These are phyloP conservation scores for Carnegiea gigantea DNA, from an alignment of 179 eudicot genomes.

Conservation along the genomic window DNA sequence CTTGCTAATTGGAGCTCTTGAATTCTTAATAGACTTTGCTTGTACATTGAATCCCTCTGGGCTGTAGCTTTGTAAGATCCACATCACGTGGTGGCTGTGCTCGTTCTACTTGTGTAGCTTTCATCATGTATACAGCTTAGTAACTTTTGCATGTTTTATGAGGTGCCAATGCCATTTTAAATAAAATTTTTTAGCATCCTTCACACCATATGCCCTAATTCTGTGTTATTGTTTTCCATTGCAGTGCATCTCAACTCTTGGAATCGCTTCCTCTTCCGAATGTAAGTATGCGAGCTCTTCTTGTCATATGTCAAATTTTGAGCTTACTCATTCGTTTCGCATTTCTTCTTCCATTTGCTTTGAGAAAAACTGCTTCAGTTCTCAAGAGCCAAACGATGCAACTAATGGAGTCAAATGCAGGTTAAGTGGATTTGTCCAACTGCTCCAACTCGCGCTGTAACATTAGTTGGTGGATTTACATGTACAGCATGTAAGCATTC, in stretches of 20 bases:
- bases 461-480: slow-evolving; percentile 73
- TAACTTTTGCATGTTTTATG: not conserved
- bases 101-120: not conserved
- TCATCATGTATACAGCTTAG: not conserved
- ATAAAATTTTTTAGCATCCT: not conserved
- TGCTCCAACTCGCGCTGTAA: slow-evolving; percentile 81
- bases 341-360: not conserved
- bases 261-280: slow-evolving; percentile 82
- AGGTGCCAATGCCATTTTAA: not conserved
- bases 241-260: slow-evolving; percentile 67
- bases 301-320: not conserved
- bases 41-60: no score
- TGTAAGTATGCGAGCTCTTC: slow-evolving; percentile 50
- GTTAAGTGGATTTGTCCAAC: slow-evolving; percentile 93
- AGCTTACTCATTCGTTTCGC: slow-evolving; percentile 4
- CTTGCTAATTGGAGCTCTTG: no score
- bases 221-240: slow-evolving; percentile 20
- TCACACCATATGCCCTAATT: not conserved
- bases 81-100: not conserved
- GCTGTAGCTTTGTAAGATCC: no score
- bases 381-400: not conserved
- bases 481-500: slow-evolving; percentile 76
- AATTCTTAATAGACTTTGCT: no score
- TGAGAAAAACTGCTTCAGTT: not conserved
- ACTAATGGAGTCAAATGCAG: slow-evolving; percentile 37